phyloP scores from a whole-genome alignment of 306 rosid genomes.

The Castanospermum australe region DNA sequence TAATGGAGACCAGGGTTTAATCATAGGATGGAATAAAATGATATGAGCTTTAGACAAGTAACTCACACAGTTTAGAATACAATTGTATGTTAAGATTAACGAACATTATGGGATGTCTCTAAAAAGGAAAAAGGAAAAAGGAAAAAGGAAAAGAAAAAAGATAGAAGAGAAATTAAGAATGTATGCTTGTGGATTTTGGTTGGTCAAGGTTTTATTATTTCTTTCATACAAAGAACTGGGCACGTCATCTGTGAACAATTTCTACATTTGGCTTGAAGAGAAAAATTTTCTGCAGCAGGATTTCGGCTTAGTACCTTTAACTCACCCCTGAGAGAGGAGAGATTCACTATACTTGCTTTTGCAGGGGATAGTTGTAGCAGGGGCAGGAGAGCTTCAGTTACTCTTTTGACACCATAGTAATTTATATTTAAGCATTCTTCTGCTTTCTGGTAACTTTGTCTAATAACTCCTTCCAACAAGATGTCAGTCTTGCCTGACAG shows the following conservation, averaged over 20 bases:
- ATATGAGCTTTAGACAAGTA: neutral
- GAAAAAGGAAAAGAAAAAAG: neutral
- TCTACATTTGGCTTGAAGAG: neutral
- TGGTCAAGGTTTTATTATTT: too few species aligned
- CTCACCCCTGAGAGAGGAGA: constrained; percentile 58
- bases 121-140: too few species aligned
- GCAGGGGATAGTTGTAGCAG: constrained; percentile 42
- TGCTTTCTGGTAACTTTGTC: constrained; percentile 41
- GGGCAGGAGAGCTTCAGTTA: constrained; percentile 60
- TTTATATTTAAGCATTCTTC: constrained; percentile 53
- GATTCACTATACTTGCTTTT: constrained; percentile 59
- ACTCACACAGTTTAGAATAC: too few species aligned
- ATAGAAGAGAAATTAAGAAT: neutral
- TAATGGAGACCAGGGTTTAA: neutral
- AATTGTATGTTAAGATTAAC: too few species aligned
- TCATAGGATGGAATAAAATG: neutral
- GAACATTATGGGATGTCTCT: too few species aligned
- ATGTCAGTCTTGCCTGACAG: constrained; percentile 43
- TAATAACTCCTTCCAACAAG: constrained; percentile 37
- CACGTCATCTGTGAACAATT: neutral
- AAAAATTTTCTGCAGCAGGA: neutral
- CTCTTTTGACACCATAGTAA: constrained; percentile 52
- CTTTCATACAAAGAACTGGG: neutral
- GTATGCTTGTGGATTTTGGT: neutral
- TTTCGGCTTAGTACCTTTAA: constrained; percentile 36